phyloP scores from a whole-genome alignment of 140 eudicot species.

The Cichorium intybus region DNA sequence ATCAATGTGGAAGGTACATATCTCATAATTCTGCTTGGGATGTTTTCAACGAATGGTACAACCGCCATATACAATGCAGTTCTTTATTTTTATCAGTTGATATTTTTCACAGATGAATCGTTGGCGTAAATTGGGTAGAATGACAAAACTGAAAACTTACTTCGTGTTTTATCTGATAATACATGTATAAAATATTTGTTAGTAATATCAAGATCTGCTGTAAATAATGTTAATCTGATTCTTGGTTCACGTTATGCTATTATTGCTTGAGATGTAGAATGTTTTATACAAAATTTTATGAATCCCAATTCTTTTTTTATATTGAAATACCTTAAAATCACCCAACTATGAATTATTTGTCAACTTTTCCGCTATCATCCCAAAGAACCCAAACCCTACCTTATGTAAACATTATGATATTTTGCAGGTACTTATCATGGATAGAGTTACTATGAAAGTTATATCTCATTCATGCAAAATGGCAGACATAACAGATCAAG shows the following conservation, averaged over 20 bases:
- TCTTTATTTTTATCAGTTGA: neutral
- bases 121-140: neutral
- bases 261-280: neutral
- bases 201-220: neutral
- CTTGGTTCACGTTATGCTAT: neutral
- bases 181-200: neutral
- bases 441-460: constrained; percentile 89
- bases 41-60: neutral
- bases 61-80: neutral
- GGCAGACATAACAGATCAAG: constrained; percentile 97
- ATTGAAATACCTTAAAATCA: neutral
- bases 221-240: constrained; percentile 6
- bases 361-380: neutral
- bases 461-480: constrained; percentile 89
- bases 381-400: neutral
- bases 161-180: neutral
- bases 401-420: neutral
- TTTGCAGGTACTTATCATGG: constrained; percentile 90
- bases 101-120: neutral
- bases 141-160: neutral
- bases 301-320: neutral
- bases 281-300: neutral
- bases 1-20: constrained; percentile 81
- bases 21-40: constrained; percentile 12
- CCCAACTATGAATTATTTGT: neutral